Evolutionary conservation across 2,329 filamentous ascomycete species (phyloP), one percentile per base, ranked within the genome.

Genomic region (Microdochium paspali): DNA sequence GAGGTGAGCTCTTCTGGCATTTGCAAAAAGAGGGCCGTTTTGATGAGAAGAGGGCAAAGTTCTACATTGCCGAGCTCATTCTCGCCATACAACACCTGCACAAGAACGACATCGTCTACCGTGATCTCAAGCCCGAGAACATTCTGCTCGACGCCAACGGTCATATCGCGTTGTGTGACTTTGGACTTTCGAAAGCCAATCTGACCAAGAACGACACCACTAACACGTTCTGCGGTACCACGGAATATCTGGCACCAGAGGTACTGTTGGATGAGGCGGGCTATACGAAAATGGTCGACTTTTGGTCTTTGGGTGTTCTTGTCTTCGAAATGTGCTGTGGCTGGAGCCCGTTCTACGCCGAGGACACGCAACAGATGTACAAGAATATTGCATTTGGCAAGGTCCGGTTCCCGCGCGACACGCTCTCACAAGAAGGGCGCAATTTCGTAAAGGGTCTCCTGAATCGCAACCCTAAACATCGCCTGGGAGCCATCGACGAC

Each of bases 241-340:
- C 93, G 0, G 93, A 98, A 65, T 98, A 98, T 62, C 77, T 98
- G 20, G 93, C 93, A 0, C 93, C 93, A 0, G 93, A 98, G 62
- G 93, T 97, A 2, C 75, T 98, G 13, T 72, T 98, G 42, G 93
- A 98, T 57, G 93, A 98, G 70, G 87, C 90, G 59, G 93, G 93
- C 28, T 98, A 98, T 67, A 97, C 93, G 47, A 97, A 97, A 71
- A 97, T 98, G 93, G 93, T 98, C 6, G 93, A 98, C 65, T 98
- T 97, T 66, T 98, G 93, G 93, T 98, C 93, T 2, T 76, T 98
- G 12, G 93, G 93, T 49, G 93, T 98, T 44, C 75, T 98, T 47
- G 93, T 98, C 1, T 98, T 98, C 59, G 93, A 98, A 67, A 98
- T 98, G 93, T 98, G 93, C 72, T 98, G 93, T 59, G 93, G 93